These are phyloP conservation scores for Pythium rhizo-oryzae DNA, from an alignment of 352 stramenopile species.

Conservation along the genomic window DNA sequence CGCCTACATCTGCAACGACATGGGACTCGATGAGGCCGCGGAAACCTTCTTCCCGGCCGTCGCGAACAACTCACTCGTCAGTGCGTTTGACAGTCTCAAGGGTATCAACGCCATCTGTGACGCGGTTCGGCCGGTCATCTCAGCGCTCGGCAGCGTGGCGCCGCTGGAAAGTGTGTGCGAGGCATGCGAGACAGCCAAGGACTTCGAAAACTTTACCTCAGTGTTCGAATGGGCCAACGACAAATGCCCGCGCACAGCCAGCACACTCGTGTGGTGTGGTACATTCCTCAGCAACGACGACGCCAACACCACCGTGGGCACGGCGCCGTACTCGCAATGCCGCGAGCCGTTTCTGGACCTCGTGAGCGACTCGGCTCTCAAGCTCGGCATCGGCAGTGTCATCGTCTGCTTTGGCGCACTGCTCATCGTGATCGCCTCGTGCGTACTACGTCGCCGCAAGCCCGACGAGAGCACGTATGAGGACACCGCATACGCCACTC, in stretches of 20 bases:
- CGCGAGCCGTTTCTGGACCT: constrained; percentile 50
- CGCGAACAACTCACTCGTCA: constrained; percentile 32
- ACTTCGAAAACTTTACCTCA: constrained; percentile 64
- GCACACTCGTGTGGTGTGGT: constrained; percentile 65
- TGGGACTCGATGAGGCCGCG: constrained; percentile 54
- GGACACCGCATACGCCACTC: constrained; percentile 15
- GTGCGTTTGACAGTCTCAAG: constrained; percentile 42
- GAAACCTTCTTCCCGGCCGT: constrained; percentile 48
- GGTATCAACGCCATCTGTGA: constrained; percentile 67
- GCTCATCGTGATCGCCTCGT: constrained; percentile 50
- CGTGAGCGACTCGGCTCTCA: constrained; percentile 41
- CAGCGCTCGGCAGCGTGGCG: constrained; percentile 44
- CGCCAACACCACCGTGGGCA: constrained; percentile 22
- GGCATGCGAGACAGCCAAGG: constrained; percentile 50
- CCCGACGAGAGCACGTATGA: constrained; percentile 14
- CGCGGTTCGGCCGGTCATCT: constrained; percentile 38
- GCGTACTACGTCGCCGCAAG: constrained; percentile 40
- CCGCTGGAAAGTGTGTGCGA: too few species aligned
- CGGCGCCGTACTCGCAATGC: constrained; percentile 52
- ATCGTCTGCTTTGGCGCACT: constrained; percentile 42
- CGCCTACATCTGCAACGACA: constrained; percentile 69
- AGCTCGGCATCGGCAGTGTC: constrained; percentile 43
- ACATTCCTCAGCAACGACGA: constrained; percentile 41
- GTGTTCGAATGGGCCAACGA: constrained; percentile 83
- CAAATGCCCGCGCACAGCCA: constrained; percentile 62